These are phyloP conservation scores for Pseudisothecium myosuroides DNA, from an alignment of 225 moss, liverwort and hornwort genomes.

Conservation along the genomic window DNA sequence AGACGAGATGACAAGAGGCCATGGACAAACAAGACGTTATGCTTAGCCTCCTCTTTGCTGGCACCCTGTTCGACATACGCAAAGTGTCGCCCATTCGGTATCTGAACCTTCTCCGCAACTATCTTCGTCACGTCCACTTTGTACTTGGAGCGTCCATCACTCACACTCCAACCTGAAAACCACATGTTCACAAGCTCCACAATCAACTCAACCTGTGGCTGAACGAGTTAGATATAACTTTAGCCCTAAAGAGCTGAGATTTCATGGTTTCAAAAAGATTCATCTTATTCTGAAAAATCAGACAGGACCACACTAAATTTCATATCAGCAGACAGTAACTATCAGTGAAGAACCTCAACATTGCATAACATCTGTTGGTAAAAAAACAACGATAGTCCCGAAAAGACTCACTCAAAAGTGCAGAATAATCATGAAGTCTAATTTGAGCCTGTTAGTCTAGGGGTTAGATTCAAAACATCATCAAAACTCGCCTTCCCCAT, in stretches of 20 bases:
- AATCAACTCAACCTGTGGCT: not conserved
- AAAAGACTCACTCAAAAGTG: no score
- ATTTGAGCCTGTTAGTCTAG: not conserved
- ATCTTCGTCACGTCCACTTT: constrained; percentile 27
- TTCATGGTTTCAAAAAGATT: not conserved
- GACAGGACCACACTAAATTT: not conserved
- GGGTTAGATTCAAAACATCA: not conserved
- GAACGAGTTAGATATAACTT: not conserved
- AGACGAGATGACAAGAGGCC: constrained; percentile 30
- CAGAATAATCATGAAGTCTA: no score
- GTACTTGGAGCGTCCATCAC: constrained; percentile 45
- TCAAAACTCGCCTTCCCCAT: not conserved
- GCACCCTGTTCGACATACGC: constrained; percentile 48
- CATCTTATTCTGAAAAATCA: not conserved
- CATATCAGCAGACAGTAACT: not conserved
- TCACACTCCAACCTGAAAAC: constrained; percentile 25
- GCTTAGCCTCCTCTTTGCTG: constrained; percentile 31
- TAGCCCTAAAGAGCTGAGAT: not conserved
- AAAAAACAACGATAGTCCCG: not conserved
- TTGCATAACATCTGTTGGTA: not conserved
- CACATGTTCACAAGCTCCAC: not conserved
- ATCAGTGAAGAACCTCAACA: not conserved
- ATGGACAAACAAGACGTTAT: constrained; percentile 28
- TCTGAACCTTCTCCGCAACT: constrained; percentile 24
- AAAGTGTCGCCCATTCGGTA: constrained; percentile 24